A percentile compares a stretch with the other conserved stretches of the same genome.
Evolutionary conservation across 202 grass and related monocot species (phyloP).

Genomic region (Zizania palustris): DNA sequence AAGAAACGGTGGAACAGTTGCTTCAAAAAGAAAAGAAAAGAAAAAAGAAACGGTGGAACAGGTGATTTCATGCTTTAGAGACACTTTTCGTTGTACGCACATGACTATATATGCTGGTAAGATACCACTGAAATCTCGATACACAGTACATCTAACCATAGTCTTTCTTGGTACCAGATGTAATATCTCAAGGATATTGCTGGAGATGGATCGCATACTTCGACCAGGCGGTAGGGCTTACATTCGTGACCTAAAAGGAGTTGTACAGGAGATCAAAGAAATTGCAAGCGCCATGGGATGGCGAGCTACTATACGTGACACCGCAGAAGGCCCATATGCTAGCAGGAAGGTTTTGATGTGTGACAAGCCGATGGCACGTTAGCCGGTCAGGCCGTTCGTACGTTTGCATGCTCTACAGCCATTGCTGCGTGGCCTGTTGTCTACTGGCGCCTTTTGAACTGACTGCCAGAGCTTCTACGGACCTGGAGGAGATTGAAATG

Average conservation of each 20-base stretch:
- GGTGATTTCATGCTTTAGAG: no score
- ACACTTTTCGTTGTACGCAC: not conserved
- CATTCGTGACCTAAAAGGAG: constrained; percentile 65
- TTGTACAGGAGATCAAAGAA: constrained; percentile 57
- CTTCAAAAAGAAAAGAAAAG: no score
- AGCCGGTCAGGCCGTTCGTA: not conserved
- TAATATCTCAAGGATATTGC: constrained; percentile 79
- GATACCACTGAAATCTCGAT: not conserved
- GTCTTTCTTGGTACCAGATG: constrained; percentile 60
- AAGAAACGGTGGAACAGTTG: not conserved
- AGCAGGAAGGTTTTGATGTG: constrained; percentile 85
- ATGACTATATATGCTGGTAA: not conserved
- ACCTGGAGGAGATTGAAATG: constrained; percentile 22
- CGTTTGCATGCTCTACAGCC: not conserved
- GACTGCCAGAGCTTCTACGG: constrained; percentile 25
- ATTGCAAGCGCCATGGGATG: constrained; percentile 74
- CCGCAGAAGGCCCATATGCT: constrained; percentile 71
- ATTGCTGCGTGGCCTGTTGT: not conserved
- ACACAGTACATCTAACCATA: not conserved
- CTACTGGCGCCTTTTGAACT: not conserved
- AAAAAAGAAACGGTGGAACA: not conserved
- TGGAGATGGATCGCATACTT: constrained; percentile 96
- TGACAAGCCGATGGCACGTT: constrained; percentile 66
- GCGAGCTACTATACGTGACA: constrained; percentile 68
- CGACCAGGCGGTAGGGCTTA: constrained; percentile 84